Evolutionary conservation across 768 basidiomycete genomes (phyloP).

Genomic region (Tubosaeta brunneosetosa): DNA sequence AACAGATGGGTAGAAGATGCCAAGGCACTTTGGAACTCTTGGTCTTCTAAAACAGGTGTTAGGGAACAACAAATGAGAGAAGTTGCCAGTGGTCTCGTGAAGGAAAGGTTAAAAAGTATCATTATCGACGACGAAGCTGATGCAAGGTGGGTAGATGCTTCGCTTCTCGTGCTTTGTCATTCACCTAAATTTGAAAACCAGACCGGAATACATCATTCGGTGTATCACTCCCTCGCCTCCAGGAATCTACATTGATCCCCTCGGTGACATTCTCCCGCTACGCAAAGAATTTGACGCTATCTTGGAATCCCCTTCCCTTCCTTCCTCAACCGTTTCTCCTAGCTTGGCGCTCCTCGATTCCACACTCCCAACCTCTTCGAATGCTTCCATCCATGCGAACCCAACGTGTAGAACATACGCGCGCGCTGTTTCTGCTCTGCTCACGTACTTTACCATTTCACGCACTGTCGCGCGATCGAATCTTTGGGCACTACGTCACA

Average conservation of each 20-base stretch:
- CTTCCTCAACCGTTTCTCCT: conserved; percentile 43
- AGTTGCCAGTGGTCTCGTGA: conserved; percentile 34
- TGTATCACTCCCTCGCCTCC: conserved; percentile 33
- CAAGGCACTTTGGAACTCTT: conserved; percentile 29
- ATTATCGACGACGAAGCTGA: conserved; percentile 35
- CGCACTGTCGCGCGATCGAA: conserved; percentile 56
- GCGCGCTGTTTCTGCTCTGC: conserved; percentile 52
- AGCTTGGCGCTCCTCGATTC: conserved; percentile 60
- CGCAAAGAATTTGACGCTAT: conserved; percentile 42
- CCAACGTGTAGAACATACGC: conserved; percentile 43
- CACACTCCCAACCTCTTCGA: conserved; percentile 45
- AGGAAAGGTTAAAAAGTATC: conserved; percentile 38
- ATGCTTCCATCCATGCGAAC: conserved; percentile 12
- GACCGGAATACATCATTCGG: conserved; percentile 45
- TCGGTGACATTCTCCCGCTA: conserved; percentile 52
- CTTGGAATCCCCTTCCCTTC: conserved; percentile 38
- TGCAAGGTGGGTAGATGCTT: conserved; percentile 27
- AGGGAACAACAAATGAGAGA: conserved; percentile 18
- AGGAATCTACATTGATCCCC: conserved; percentile 36
- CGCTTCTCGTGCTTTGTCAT: not conserved
- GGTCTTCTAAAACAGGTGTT: conserved; percentile 12
- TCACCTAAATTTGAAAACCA: conserved; percentile 15
- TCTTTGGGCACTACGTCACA: conserved; percentile 65
- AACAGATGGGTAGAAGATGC: conserved; percentile 20
- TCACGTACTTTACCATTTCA: conserved; percentile 53